Conservation (phyloP, 2,329 filamentous ascomycete species). For the Arthrobotrys sinensis region DNA sequence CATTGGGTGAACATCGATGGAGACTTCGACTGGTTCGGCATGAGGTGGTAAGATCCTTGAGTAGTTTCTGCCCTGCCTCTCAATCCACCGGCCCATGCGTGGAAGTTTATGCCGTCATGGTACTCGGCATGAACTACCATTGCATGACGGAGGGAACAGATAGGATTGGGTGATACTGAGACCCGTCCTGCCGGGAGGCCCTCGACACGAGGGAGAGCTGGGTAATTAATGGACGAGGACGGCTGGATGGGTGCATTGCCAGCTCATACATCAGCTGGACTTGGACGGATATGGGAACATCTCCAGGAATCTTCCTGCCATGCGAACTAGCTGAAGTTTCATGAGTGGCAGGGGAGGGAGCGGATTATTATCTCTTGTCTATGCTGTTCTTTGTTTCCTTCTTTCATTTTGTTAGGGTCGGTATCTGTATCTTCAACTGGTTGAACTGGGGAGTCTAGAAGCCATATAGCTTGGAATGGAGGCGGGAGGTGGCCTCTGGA, state of each 20-base stretch:
- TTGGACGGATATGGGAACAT: conserved; percentile 25
- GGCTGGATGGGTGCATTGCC: conserved; percentile 32
- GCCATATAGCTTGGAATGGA: conserved; percentile 1
- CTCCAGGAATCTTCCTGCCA: conserved; percentile 4
- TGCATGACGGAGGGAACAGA: conserved; percentile 6
- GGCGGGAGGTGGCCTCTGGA: conserved; percentile 12
- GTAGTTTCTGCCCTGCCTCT: background rate
- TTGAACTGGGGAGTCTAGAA: conserved; percentile 4
- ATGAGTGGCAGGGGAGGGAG: conserved; percentile 34
- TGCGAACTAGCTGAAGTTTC: conserved; percentile 34
- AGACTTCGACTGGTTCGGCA: conserved; percentile 61
- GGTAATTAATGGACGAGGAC: conserved; percentile 5
- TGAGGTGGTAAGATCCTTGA: conserved; percentile 46
- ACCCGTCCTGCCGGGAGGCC: conserved; percentile 4
- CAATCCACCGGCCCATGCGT: conserved; percentile 23
- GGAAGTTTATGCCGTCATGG: conserved; percentile 29
- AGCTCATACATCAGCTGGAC: conserved; percentile 56
- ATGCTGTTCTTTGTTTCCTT: conserved; percentile 14
- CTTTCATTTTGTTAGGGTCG: conserved; percentile 18
- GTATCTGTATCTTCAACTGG: background rate
- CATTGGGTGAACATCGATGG: conserved; percentile 61
- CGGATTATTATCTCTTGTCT: conserved; percentile 17
- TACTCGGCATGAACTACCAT: conserved; percentile 42
- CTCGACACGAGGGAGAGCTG: conserved; percentile 25
- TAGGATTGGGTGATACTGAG: conserved; percentile 33